Evolutionary conservation across 164 flowering plant genomes (phyloP).

Genomic region (Sedum album): DNA sequence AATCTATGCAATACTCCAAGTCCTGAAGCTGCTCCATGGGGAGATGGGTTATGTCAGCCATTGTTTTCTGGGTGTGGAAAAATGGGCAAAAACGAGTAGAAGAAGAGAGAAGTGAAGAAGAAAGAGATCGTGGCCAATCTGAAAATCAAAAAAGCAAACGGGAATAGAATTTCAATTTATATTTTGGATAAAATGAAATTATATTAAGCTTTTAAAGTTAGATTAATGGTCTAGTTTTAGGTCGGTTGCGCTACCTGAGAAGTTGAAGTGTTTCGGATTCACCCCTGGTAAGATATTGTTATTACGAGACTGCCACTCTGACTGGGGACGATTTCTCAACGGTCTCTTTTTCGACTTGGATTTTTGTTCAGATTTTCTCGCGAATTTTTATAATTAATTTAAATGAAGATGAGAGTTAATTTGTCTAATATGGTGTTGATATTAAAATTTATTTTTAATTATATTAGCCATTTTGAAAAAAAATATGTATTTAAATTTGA

Average conservation of each 20-base stretch:
- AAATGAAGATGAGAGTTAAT: too few relatives aligned
- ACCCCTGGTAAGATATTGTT: neutral
- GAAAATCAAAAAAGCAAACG: constrained; percentile 22
- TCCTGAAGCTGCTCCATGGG: constrained; percentile 96
- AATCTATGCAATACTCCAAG: constrained; percentile 90
- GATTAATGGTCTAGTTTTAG: neutral
- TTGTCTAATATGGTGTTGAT: too few relatives aligned
- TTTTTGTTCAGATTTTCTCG: constrained; percentile 2
- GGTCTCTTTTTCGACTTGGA: neutral
- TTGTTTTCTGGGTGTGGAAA: constrained; percentile 17
- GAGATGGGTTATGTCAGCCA: constrained; percentile 72
- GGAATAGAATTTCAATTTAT: constrained; percentile 12
- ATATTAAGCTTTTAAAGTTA: neutral
- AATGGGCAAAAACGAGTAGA: neutral
- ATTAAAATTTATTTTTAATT: too few relatives aligned
- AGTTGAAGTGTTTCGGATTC: neutral
- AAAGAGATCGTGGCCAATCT: constrained; percentile 9
- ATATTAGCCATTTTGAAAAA: too few relatives aligned
- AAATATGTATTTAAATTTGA: too few relatives aligned
- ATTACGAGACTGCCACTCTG: neutral
- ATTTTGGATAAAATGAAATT: neutral
- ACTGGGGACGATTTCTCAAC: neutral
- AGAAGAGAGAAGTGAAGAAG: constrained; percentile 1
- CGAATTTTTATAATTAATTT: too few relatives aligned
- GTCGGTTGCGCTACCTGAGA: neutral